Conservation (phyloP, 2,329 filamentous ascomycete genomes). For the Zymoseptoria ardabiliae region DNA sequence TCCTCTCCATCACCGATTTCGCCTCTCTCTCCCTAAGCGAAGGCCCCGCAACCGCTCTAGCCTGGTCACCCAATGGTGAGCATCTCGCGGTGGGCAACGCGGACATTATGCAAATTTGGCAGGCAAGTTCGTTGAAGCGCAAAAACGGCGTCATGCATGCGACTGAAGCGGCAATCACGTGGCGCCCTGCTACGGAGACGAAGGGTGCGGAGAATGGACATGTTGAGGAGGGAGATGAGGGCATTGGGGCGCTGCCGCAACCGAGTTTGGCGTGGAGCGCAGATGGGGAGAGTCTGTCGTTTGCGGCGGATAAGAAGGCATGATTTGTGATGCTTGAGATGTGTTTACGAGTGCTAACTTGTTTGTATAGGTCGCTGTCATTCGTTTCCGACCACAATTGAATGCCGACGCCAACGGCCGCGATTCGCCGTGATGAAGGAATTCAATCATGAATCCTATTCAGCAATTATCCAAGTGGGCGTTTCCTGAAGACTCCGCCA, state of each 20-base stretch:
- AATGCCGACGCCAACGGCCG: not conserved
- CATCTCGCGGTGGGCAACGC: constrained; percentile 39
- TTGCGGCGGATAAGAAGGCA: constrained; percentile 40
- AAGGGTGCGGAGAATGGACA: constrained; percentile 13
- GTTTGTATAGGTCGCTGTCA: constrained; percentile 13
- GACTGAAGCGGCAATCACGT: constrained; percentile 18
- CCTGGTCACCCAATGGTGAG: constrained; percentile 38
- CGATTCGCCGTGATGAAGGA: not conserved
- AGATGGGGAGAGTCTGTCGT: constrained; percentile 47
- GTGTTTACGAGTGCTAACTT: not conserved
- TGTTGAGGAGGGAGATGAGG: constrained; percentile 13
- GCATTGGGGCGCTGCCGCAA: constrained; percentile 8
- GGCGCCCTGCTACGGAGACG: constrained; percentile 20
- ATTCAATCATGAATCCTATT: not conserved
- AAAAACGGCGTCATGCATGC: constrained; percentile 11
- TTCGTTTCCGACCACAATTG: constrained; percentile 13
- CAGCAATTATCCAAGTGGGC: not conserved
- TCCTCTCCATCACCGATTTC: constrained; percentile 9
- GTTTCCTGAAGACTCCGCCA: not conserved
- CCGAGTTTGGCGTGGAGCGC: constrained; percentile 45
- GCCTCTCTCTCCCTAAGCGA: constrained; percentile 18
- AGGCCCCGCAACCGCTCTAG: constrained; percentile 33
- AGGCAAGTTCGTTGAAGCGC: constrained; percentile 17
- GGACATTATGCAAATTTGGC: constrained; percentile 41
- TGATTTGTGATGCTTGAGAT: constrained; percentile 6